These are phyloP conservation scores for Psophocarpus tetragonolobus DNA, from an alignment of 306 rosid species.

Conservation along the genomic window DNA sequence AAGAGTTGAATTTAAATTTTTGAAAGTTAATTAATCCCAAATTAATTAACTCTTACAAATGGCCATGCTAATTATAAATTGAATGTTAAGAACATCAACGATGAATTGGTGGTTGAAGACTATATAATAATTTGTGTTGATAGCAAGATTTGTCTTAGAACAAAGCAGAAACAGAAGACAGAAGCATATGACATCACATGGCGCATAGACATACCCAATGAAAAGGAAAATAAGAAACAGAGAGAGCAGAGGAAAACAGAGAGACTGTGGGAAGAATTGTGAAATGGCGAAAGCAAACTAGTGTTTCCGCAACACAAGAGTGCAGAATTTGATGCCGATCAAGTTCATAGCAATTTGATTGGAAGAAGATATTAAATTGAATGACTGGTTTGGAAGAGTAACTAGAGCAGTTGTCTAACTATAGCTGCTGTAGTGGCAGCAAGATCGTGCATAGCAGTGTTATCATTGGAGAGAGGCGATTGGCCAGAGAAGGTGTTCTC, in stretches of 20 bases:
- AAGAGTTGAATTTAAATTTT: too few species aligned
- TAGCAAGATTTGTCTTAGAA: too few species aligned
- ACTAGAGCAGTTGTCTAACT: slow-evolving; percentile 40
- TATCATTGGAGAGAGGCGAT: slow-evolving; percentile 36
- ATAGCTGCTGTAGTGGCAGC: slow-evolving; percentile 43
- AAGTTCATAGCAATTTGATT: not conserved
- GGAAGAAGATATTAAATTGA: not conserved
- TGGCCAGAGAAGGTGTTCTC: slow-evolving; percentile 40
- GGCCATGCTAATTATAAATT: too few species aligned
- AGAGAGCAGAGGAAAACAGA: not conserved
- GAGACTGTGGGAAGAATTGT: not conserved
- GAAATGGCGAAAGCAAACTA: not conserved
- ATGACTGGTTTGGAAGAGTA: not conserved
- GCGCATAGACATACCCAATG: not conserved
- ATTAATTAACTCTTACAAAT: too few species aligned
- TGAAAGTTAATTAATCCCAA: too few species aligned
- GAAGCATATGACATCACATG: not conserved
- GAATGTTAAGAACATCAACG: too few species aligned
- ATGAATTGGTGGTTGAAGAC: too few species aligned
- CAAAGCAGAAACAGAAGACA: not conserved
- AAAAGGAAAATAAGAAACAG: not conserved
- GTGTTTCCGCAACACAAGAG: not conserved
- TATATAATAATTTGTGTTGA: too few species aligned
- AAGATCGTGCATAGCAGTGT: slow-evolving; percentile 30
- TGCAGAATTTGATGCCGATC: not conserved